Percentiles rank a stretch among this genome's conserved stretches.
Conservation (phyloP, 768 basidiomycete genomes). For the Tricholoma bakamatsutake region DNA sequence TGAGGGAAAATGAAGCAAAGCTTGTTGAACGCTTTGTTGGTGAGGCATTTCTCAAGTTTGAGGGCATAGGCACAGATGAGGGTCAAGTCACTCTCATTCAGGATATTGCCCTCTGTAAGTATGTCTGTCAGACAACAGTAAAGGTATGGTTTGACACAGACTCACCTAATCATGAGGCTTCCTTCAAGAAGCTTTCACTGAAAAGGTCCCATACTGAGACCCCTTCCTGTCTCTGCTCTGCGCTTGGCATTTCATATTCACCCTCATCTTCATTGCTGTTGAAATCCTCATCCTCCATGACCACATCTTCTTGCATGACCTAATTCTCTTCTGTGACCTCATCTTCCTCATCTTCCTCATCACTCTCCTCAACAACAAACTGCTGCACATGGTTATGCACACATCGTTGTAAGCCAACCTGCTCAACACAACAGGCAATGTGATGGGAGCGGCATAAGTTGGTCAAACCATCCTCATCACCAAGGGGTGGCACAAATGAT, state of each 20-base stretch:
- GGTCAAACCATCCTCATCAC: neutral
- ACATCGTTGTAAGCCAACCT: neutral
- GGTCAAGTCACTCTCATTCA: too few relatives aligned
- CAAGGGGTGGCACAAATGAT: neutral
- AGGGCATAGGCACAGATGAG: too few relatives aligned
- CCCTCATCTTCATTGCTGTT: neutral
- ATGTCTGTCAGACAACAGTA: too few relatives aligned
- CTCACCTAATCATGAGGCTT: neutral
- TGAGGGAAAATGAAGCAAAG: constrained; percentile 19
- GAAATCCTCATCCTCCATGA: neutral
- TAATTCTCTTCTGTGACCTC: neutral
- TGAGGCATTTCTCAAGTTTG: constrained; percentile 20
- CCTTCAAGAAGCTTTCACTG: constrained; percentile 1
- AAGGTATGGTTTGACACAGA: constrained; percentile 1
- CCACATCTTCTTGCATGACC: neutral
- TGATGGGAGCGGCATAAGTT: neutral
- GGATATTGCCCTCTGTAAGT: too few relatives aligned
- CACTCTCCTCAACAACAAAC: neutral
- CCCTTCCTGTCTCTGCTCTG: neutral
- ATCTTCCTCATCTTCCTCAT: neutral
- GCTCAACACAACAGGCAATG: neutral
- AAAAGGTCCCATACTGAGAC: neutral
- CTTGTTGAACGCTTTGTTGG: constrained; percentile 19
- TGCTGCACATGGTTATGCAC: neutral
- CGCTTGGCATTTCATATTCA: neutral